These are phyloP conservation scores for Mortierella sp. DNA, from an alignment of 371 early-diverging fungal genomes.

Conservation along the genomic window DNA sequence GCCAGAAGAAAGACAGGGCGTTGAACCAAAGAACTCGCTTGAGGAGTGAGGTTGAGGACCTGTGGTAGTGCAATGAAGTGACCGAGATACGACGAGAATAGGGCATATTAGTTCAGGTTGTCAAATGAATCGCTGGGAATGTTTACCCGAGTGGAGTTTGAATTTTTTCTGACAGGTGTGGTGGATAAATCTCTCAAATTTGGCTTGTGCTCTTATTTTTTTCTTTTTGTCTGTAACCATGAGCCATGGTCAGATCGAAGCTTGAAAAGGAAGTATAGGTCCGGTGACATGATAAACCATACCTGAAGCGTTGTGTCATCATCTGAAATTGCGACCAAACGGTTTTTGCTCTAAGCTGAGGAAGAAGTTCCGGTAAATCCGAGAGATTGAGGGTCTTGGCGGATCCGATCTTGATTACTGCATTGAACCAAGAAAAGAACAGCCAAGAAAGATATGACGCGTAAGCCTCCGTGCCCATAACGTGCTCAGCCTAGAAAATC, in stretches of 20 bases:
- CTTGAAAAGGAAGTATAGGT: slow-evolving; percentile 22
- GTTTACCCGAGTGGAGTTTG: slow-evolving; percentile 2
- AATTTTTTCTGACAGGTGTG: background rate
- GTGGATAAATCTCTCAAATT: slow-evolving; percentile 2
- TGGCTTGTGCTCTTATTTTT: background rate
- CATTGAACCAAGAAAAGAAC: slow-evolving; percentile 57
- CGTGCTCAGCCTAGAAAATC: slow-evolving; percentile 35
- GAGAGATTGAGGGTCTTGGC: slow-evolving; percentile 40
- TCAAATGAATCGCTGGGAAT: background rate
- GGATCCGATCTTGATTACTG: slow-evolving; percentile 48
- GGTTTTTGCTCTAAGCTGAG: slow-evolving; percentile 41
- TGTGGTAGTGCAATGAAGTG: slow-evolving; percentile 9
- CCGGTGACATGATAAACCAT: slow-evolving; percentile 5
- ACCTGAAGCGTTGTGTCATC: slow-evolving; percentile 32
- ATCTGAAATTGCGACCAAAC: slow-evolving; percentile 55
- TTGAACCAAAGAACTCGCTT: slow-evolving; percentile 44
- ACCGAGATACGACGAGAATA: background rate
- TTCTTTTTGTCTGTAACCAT: background rate
- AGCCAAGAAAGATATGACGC: slow-evolving; percentile 53
- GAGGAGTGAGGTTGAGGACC: slow-evolving; percentile 27
- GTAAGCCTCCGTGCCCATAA: slow-evolving; percentile 42
- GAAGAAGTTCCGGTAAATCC: slow-evolving; percentile 54
- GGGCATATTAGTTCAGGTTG: background rate
- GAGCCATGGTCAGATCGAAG: background rate
- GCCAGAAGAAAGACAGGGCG: slow-evolving; percentile 44